These are phyloP conservation scores for Smittium mucronatum DNA, from an alignment of 371 early-diverging fungal genomes.

Conservation along the genomic window DNA sequence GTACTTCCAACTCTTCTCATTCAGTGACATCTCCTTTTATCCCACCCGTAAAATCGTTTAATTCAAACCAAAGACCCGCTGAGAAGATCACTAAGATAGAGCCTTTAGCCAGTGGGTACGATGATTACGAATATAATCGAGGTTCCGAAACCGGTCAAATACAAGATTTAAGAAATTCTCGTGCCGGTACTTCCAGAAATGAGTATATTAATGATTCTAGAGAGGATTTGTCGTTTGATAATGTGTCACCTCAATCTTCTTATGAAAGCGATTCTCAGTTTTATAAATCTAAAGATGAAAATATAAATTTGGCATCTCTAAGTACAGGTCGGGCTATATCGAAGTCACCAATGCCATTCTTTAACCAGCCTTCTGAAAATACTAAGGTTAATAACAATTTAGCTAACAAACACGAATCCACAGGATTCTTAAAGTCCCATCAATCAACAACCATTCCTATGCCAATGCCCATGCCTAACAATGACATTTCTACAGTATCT, in stretches of 20 bases:
- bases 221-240: not conserved
- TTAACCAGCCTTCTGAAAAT: not conserved
- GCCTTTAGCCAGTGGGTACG: not conserved
- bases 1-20: not conserved
- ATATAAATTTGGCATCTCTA: not conserved
- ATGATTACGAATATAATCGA: not conserved
- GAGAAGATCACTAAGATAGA: not conserved
- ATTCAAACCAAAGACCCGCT: not conserved
- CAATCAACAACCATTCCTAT: not conserved
- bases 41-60: not conserved
- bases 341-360: not conserved
- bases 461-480: not conserved
- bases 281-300: not conserved
- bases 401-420: not conserved
- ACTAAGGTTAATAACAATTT: not conserved
- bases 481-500: not conserved
- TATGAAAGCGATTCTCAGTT: not conserved
- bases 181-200: too few relatives aligned
- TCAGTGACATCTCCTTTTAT: not conserved
- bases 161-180: not conserved
- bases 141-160: not conserved
- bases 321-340: not conserved
- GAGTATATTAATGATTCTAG: too few relatives aligned
- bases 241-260: not conserved
- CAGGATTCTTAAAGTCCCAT: not conserved